Evolutionary conservation across 129 eudicot genomes (phyloP), one percentile per base, ranked within the genome.

Genomic region (Smallanthus sonchifolius): DNA sequence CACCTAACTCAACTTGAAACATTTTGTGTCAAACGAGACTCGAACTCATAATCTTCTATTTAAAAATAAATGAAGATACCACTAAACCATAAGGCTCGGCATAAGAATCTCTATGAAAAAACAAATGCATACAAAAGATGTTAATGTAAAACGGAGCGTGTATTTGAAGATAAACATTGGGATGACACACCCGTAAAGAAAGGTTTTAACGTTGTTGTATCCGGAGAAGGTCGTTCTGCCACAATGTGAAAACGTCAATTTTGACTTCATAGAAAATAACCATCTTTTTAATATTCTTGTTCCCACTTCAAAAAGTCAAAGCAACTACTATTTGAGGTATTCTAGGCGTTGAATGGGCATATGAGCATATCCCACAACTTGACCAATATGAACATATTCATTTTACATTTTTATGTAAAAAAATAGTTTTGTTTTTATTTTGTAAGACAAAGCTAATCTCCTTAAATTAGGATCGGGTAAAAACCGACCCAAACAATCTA

Each of bases 311-410:
- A 57, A 24, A 57, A 57, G 65, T 57, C 65, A 57, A 57, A 57
- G n/a, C 38, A 28, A 10, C 37, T 14, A 13, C 16, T 28, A 16
- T 4, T 57, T 57, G 65, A 57, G 65, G 36, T 57, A 10, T 57
- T 57, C 64, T 24, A 57, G 64, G 65, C 38, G 35, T 57, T 57
- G 65, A 57, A 57, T 57, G 38, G 38, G 36, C 64, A 57, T 30
- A 57, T 57, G 38, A 16, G 36, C 64, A 57, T 30, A 10, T 57
- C 16, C 38, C 65, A 57, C 38, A 57, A 57, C 65, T 28, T 57
- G 65, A 57, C 37, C 38, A 24, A 13, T 38, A 24, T 57, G 38
- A 28, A 11, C 37, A 57, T 57, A 56, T 56, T 3, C 64, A 6
- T 16, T 52, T 16, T 17, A 52, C 24, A 56, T 8, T 8, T 2